A percentile compares a stretch with the other conserved stretches of the same genome.
Evolutionary conservation across 768 basidiomycete species (phyloP).

Genomic region (Ramaria sp.): DNA sequence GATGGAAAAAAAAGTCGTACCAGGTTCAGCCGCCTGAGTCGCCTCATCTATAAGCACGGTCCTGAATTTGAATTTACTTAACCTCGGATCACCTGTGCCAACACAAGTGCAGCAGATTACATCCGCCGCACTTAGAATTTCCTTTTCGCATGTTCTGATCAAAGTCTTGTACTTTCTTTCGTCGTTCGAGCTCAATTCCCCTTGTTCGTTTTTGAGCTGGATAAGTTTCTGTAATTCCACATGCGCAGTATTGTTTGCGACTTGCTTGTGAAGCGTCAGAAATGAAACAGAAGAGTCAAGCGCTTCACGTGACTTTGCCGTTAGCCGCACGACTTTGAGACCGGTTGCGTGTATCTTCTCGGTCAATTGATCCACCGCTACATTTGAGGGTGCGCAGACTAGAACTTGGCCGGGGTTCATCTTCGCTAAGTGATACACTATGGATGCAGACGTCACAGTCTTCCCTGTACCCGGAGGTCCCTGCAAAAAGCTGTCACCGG

Average conservation of each 20-base stretch:
- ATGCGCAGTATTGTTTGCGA: slow-evolving; percentile 92
- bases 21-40: slow-evolving; percentile 95
- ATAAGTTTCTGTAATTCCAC: slow-evolving; percentile 97
- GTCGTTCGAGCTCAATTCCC: slow-evolving; percentile 91
- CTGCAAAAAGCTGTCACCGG: slow-evolving; percentile 11
- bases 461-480: slow-evolving; percentile 98
- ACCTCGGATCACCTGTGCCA: slow-evolving; percentile 90
- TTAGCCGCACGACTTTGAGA: slow-evolving; percentile 92
- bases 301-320: slow-evolving; percentile 96
- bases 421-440: slow-evolving; percentile 96
- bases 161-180: slow-evolving; percentile 97
- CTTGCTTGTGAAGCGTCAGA: slow-evolving; percentile 93
- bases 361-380: slow-evolving; percentile 97
- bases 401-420: slow-evolving; percentile 99
- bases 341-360: slow-evolving; percentile 99
- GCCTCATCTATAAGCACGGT: slow-evolving; percentile 98
- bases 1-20: slow-evolving; percentile 27
- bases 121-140: slow-evolving; percentile 89
- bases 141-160: slow-evolving; percentile 92
- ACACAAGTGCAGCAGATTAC: slow-evolving; percentile 99
- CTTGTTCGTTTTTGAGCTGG: slow-evolving; percentile 94
- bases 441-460: slow-evolving; percentile 97
- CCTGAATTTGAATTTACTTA: slow-evolving; percentile 96
- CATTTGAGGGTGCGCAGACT: slow-evolving; percentile 97
- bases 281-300: slow-evolving; percentile 92